Evolutionary conservation across 2,329 filamentous ascomycete genomes (phyloP).

Genomic region (Cercospora zeina): DNA sequence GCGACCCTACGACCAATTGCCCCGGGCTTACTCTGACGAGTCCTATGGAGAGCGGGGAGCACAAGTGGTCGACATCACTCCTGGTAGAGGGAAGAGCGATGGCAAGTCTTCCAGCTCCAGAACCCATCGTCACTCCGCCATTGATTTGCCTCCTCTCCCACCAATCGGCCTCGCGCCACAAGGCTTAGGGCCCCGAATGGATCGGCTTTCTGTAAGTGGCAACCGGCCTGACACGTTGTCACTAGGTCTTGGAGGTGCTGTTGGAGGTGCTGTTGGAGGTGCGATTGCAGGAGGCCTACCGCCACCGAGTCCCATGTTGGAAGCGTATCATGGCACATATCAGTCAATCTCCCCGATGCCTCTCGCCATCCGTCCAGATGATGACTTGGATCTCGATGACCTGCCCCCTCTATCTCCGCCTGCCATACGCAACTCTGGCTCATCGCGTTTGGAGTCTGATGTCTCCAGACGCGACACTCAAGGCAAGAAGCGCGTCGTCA

Average conservation of each 20-base stretch:
- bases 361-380: slow-evolving; percentile 67
- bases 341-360: slow-evolving; percentile 95
- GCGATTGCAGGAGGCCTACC: slow-evolving; percentile 46
- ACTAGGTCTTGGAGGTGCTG: slow-evolving; percentile 34
- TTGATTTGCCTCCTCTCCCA: slow-evolving; percentile 16
- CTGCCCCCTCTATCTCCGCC: slow-evolving; percentile 42
- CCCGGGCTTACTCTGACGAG: slow-evolving; percentile 29
- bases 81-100: slow-evolving; percentile 35
- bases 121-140: slow-evolving; percentile 24
- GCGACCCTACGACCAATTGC: slow-evolving; percentile 27
- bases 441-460: slow-evolving; percentile 23
- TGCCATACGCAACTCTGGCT: slow-evolving; percentile 32
- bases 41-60: slow-evolving; percentile 30
- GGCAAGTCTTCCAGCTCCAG: slow-evolving; percentile 27
- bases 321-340: slow-evolving; percentile 91
- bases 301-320: slow-evolving; percentile 80
- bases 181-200: slow-evolving; percentile 46
- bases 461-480: slow-evolving; percentile 37
- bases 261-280: slow-evolving; percentile 25
- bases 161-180: slow-evolving; percentile 31
- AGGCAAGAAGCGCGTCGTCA: slow-evolving; percentile 63
- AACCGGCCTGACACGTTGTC: slow-evolving; percentile 44
- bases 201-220: slow-evolving; percentile 51
- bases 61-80: slow-evolving; percentile 48
- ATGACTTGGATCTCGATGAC: slow-evolving; percentile 56